Conservation (phyloP, 768 basidiomycete genomes). For the Termitomyces sp. region DNA sequence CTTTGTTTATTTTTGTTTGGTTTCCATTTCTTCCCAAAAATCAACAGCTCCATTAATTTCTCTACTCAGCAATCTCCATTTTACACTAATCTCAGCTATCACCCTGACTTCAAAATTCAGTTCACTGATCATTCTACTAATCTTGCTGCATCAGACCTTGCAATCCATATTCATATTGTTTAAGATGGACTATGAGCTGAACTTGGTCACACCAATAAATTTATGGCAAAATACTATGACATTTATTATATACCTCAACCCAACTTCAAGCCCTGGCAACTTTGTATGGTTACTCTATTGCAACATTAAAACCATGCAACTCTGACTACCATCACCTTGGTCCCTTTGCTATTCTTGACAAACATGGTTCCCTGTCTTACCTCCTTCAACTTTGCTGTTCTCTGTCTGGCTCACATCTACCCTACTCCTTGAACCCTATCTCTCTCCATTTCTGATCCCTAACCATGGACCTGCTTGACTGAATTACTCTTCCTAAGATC, state of each 20-base stretch:
- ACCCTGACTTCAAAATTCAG: conserved; percentile 2
- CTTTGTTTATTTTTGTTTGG: too few species aligned
- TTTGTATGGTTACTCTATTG: neutral
- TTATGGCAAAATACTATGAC: conserved; percentile 19
- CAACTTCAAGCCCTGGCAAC: too few species aligned
- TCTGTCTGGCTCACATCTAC: neutral
- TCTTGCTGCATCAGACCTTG: conserved; percentile 5
- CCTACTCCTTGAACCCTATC: conserved; percentile 6
- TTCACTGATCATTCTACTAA: conserved; percentile 1
- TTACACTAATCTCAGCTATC: conserved; percentile 23
- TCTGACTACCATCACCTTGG: conserved; percentile 1
- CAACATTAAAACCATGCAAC: neutral
- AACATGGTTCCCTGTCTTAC: neutral
- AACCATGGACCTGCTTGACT: neutral
- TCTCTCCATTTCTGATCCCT: neutral
- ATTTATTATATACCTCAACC: too few species aligned
- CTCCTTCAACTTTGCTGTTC: neutral
- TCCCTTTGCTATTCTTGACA: neutral
- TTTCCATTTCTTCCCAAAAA: too few species aligned
- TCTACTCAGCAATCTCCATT: conserved; percentile 31
- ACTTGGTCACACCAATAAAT: conserved; percentile 4
- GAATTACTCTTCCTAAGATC: neutral
- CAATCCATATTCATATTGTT: neutral
- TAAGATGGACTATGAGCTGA: neutral
- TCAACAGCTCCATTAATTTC: conserved; percentile 31